Base-by-base conservation (phyloP, 768 basidiomycete species). In the Boletus vermiculosoides region DNA sequence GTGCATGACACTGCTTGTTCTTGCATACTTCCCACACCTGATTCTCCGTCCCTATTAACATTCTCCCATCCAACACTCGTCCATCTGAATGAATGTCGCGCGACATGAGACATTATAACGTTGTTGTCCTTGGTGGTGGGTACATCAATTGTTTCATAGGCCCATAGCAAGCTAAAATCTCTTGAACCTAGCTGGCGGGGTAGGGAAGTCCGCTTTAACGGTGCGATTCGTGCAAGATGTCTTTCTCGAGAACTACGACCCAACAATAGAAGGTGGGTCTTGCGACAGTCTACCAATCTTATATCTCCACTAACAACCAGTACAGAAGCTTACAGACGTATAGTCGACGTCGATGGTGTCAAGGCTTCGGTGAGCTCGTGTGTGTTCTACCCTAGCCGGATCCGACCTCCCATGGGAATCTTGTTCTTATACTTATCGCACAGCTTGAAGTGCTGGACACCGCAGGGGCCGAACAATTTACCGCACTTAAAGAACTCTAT, bases 381-480 rank as follows among this genome's bases (percentile, higher is more conserved):
- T 71, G 69, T 69, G 50, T 58, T 61, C 22, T 54, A 25, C 45
- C 31, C 44, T 41, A 33, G 56, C 33, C 48, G 51, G 25, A 57
- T 56, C 50, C 41, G 39, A 45, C 47, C 23, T 54, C 22, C 51
- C 31, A 39, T 46, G 23, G 31, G 30, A 62, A 54, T 55, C 2
- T 33, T 28, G 59, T 51, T 50, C 60, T 69, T 33, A 69, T 33
- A 15, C 34, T n/a, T 52, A 22, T 45, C 48, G 20, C 34, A 30
- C 63, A 92, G 90, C 81, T 92, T 52, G 87, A 92, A 69, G 83
- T 92, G 50, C 71, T 91, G 54, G 90, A 92, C 69, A 92, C 90
- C 12, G 90, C 90, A 23, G 90, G 90, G 13, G 86, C 87, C n/a
- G 90, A 92, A 63, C 90, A 92, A 70, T 92, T 92, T 70, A 88